Conservation (phyloP, 768 basidiomycete genomes). For the Melanogaster broomeanus region DNA sequence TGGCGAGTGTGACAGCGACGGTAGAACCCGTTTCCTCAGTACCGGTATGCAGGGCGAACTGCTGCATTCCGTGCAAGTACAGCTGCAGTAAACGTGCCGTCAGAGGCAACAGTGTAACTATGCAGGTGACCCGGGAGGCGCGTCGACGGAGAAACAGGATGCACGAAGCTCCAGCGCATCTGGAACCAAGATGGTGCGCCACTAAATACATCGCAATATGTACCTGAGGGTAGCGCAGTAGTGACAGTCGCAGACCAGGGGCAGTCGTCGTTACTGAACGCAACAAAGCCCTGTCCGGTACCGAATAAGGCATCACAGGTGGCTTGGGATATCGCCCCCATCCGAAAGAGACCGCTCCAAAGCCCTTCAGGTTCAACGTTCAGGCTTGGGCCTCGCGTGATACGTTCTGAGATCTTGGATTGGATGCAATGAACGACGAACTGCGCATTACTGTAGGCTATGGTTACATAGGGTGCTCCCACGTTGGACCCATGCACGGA, state of each 20-base stretch:
- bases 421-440: too few species aligned
- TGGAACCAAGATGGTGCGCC: conserved; percentile 37
- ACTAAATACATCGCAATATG: conserved; percentile 66
- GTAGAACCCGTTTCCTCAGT: conserved; percentile 21
- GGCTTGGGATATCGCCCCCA: conserved; percentile 31
- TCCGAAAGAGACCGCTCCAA: conserved; percentile 40
- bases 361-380: too few species aligned
- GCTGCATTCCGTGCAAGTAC: conserved; percentile 52
- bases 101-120: conserved; percentile 48
- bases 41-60: conserved; percentile 59
- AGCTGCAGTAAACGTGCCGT: conserved; percentile 50
- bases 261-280: conserved; percentile 64
- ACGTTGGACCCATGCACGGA: too few species aligned
- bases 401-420: too few species aligned
- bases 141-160: conserved; percentile 14
- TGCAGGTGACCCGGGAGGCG: neutral
- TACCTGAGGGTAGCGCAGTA: conserved; percentile 57
- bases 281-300: conserved; percentile 51
- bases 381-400: too few species aligned
- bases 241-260: conserved; percentile 57
- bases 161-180: conserved; percentile 55
- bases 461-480: too few species aligned
- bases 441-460: too few species aligned
- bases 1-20: conserved; percentile 50
- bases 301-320: neutral